Percentiles rank a stretch among this genome's conserved stretches.
These are phyloP conservation scores for Macroventuria anomochaeta DNA, from an alignment of 2,329 filamentous ascomycete genomes.

Conservation along the genomic window DNA sequence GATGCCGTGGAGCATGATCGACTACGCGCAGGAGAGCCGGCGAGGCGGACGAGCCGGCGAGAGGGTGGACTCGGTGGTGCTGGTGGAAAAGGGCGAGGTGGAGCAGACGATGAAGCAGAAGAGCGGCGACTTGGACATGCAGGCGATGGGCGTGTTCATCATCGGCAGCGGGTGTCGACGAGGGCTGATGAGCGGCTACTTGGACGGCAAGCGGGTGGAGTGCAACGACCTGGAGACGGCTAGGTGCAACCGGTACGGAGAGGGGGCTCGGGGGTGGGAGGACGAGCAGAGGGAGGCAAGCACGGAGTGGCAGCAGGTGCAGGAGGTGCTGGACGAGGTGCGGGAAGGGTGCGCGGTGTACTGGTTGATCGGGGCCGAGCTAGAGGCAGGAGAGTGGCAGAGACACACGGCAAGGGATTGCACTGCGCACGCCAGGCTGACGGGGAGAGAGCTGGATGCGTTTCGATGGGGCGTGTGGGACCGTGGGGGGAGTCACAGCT, in stretches of 20 bases:
- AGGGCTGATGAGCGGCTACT: conserved; percentile 15
- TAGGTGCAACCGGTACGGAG: conserved; percentile 6
- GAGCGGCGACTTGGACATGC: conserved; percentile 4
- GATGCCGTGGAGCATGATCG: conserved; percentile 16
- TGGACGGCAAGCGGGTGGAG: conserved; percentile 6
- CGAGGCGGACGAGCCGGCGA: conserved; percentile 6
- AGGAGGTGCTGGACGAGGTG: background rate
- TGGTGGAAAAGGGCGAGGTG: conserved; percentile 12
- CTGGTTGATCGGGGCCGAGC: background rate
- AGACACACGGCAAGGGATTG: background rate
- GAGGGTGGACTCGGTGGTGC: conserved; percentile 7
- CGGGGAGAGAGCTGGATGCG: background rate
- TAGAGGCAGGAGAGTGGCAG: background rate
- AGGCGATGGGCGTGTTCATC: conserved; percentile 5
- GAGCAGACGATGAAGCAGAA: conserved; percentile 10
- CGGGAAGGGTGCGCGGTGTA: background rate
- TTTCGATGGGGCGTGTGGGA: background rate
- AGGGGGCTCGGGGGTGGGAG: background rate
- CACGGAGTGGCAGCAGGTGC: background rate
- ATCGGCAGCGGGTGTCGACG: conserved; percentile 1
- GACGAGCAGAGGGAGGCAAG: conserved; percentile 2
- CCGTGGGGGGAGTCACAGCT: background rate
- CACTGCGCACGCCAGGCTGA: background rate
- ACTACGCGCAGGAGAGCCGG: conserved; percentile 15
- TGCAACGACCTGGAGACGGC: conserved; percentile 2